These are phyloP conservation scores for Gloeopeniophorella convolvens DNA, from an alignment of 768 basidiomycete species.

Conservation along the genomic window DNA sequence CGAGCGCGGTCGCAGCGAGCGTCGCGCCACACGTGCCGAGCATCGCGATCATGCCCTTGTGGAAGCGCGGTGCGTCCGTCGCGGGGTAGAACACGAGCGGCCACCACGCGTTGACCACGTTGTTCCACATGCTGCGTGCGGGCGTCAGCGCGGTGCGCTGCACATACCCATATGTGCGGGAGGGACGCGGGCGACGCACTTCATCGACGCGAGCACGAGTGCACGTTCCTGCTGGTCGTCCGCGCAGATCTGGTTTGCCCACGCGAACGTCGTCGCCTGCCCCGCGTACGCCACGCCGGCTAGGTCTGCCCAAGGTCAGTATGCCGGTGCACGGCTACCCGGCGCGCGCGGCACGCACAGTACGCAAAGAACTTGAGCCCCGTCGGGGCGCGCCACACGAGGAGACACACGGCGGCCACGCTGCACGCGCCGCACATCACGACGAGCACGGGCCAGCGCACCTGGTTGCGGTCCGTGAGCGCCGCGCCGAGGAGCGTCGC, in stretches of 20 bases:
- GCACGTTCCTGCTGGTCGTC: conserved; percentile 66
- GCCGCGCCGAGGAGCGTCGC: conserved; percentile 57
- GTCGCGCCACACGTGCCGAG: conserved; percentile 53
- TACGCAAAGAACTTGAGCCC: conserved; percentile 73
- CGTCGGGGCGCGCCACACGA: conserved; percentile 53
- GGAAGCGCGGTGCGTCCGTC: conserved; percentile 61
- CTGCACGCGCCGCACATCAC: conserved; percentile 55
- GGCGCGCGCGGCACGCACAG: conserved; percentile 35
- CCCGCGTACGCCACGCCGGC: conserved; percentile 67
- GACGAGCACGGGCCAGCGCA: conserved; percentile 59
- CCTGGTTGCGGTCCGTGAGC: conserved; percentile 54
- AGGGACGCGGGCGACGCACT: conserved; percentile 34
- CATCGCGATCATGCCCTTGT: conserved; percentile 65
- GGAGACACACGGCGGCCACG: conserved; percentile 47
- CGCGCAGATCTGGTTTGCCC: conserved; percentile 75
- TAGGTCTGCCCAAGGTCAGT: conserved; percentile 33
- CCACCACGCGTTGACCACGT: conserved; percentile 65
- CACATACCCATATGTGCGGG: background rate
- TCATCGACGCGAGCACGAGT: conserved; percentile 72
- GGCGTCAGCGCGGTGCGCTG: background rate
- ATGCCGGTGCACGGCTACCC: background rate
- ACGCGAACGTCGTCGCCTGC: conserved; percentile 73
- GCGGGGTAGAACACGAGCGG: conserved; percentile 67
- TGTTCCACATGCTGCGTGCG: conserved; percentile 55
- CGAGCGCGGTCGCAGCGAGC: conserved; percentile 45